Evolutionary conservation across 2,329 filamentous ascomycete species (phyloP), one percentile per base, ranked within the genome.

Genomic region (Cladosporium oxysporum): DNA sequence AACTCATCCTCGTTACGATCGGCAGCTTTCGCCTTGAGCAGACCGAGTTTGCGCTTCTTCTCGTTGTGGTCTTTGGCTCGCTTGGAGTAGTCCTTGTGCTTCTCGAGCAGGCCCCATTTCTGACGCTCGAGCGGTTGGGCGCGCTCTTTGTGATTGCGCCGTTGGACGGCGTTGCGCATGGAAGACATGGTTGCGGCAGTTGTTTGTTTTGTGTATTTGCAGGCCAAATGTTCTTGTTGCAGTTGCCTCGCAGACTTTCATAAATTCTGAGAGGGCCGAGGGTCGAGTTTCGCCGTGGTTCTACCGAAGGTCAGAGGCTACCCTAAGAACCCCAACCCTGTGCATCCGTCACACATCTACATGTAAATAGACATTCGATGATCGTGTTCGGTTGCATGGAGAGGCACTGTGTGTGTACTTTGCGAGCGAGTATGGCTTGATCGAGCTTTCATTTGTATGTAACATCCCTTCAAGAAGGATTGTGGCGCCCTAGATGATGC

Each of bases 61-160:
- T 78, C 74, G 71, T 87, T 87, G 80, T 88, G 87, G 78, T 89
- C 87, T 75, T 83, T 81, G 21, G 87, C 87, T 62, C 87, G 86
- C 66, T 89, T 84, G 67, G 85, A 84, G 80, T 90, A 90, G 79
- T 90, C 87, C 82, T 97, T 97, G 85, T 95, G 91, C 82, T 99
- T 98, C 79, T 98, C 95, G 68, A 98, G 88, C 26, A 98, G 86
- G 70, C 95, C 95, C 80, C 93, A 92, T 82, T 92, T 92, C 70
- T 89, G 83, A 62, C 95, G 91, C 76, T 93, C 91, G 69, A 87
- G 80, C 49, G 93, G 91, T 79, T 98, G 95, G 41, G 91, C 91
- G 73, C 95, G 90, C 84, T 98, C 95, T 72, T 90, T 87, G 80
- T 98, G 94, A 71, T 92, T 90, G 75, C 92, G 92, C 79, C 92